phyloP scores from a whole-genome alignment of 768 basidiomycete species.

The Dentipellis fragilis region DNA sequence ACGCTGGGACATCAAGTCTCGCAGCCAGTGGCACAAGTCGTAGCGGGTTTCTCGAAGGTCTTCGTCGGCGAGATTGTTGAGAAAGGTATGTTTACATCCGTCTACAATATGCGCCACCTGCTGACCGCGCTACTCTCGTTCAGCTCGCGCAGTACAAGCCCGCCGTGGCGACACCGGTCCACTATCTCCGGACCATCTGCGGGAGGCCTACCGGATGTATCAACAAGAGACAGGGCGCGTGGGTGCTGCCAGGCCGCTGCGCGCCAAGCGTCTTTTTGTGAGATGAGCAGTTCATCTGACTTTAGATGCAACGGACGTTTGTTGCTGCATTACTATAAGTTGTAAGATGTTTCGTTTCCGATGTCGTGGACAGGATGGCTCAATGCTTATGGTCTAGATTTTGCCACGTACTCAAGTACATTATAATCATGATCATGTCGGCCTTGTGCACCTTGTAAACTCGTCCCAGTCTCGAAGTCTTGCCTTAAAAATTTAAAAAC shows the following conservation, averaged over 20 bases:
- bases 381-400: background rate
- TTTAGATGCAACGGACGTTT: background rate
- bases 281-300: slow-evolving; percentile 2
- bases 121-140: background rate
- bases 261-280: slow-evolving; percentile 59
- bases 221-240: slow-evolving; percentile 74
- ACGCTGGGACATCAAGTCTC: slow-evolving; percentile 74
- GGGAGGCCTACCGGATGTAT: slow-evolving; percentile 81
- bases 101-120: background rate
- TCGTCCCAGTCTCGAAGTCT: background rate
- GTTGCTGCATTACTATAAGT: background rate
- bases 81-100: slow-evolving; percentile 43
- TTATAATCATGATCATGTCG: background rate
- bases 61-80: slow-evolving; percentile 91
- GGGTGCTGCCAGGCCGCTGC: slow-evolving; percentile 63
- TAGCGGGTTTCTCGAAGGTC: slow-evolving; percentile 84
- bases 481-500: too few species aligned
- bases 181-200: slow-evolving; percentile 78
- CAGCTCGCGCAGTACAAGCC: slow-evolving; percentile 70
- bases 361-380: background rate
- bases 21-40: slow-evolving; percentile 78
- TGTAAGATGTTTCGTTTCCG: background rate
- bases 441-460: background rate
- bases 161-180: slow-evolving; percentile 69
- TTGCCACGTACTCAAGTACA: background rate